Conservation (phyloP, 2,329 filamentous ascomycete genomes). For the Fusarium burgessii region DNA sequence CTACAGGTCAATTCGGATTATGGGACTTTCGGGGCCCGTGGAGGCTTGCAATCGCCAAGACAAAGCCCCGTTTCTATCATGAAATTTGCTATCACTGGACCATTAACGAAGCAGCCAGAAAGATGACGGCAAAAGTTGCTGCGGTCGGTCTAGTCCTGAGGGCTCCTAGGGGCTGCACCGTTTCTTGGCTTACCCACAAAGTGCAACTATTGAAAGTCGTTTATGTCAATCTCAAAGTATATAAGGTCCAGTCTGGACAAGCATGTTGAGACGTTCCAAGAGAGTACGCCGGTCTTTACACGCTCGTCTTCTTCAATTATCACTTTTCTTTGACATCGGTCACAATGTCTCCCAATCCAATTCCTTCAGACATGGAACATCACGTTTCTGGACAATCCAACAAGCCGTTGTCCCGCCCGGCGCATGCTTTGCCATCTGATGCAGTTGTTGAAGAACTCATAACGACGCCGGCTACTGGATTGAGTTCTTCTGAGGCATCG, state of each 20-base stretch:
- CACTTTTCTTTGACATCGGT: not conserved
- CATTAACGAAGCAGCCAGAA: not conserved
- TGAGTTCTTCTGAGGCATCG: constrained; percentile 66
- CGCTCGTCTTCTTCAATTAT: not conserved
- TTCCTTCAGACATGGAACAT: constrained; percentile 6
- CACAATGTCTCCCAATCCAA: constrained; percentile 8
- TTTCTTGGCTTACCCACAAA: constrained; percentile 17
- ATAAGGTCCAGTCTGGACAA: not conserved
- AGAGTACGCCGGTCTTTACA: not conserved
- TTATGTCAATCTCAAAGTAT: not conserved
- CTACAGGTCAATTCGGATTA: not conserved
- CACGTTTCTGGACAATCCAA: constrained; percentile 58
- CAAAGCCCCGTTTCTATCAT: not conserved
- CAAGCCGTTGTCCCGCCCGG: constrained; percentile 68
- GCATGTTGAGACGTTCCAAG: no score
- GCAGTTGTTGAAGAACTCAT: constrained; percentile 66
- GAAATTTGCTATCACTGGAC: not conserved
- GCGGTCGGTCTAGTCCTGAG: constrained; percentile 9
- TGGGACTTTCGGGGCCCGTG: constrained; percentile 8
- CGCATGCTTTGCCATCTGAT: constrained; percentile 69
- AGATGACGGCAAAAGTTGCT: constrained; percentile 8
- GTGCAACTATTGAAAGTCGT: not conserved
- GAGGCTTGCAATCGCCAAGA: not conserved
- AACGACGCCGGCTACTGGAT: constrained; percentile 68
- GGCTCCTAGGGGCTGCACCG: not conserved